Base-by-base conservation (phyloP, 257 asterid species). In the Solanum chilense region DNA sequence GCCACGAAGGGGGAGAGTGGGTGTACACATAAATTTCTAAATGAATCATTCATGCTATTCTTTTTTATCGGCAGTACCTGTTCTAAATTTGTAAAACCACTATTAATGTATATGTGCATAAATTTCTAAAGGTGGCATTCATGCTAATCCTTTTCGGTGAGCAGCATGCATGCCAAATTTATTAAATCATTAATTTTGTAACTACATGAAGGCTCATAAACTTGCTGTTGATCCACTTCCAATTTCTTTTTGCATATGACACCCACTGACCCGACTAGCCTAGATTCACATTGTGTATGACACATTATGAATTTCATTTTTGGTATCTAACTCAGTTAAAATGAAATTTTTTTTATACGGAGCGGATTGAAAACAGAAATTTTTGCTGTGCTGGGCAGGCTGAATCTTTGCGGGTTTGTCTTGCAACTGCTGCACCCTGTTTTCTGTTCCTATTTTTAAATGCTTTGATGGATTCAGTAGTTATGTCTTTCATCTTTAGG, bases 191-290 rank as follows among this genome's bases (percentile, higher is more conserved):
- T 20, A 73, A 20, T 73, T 73, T 35, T 73, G 27, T 20, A 37
- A 70, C 25, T 33, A 70, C 77, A 33, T 70, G 42, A 31, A 31
- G n/a, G n/a, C 77, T 35, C 29, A 5, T 92, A 89, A 95, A 35
- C 96, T 95, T 47, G 68, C 68, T 80, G 18, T 80, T 80, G 68
- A 16, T 80, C 44, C 69, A 12, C 85, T 80, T 80, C 85, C 45
- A 29, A 20, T 49, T 80, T 80, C 85, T 80, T 80, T 62, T 62
- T 31, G 70, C 27, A 62, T 62, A 23, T 62, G 29, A 62, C 31
- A 62, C 15, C 70, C 31, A 4, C 70, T 62, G 4, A 62, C 31
- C 70, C 16, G 31, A 2, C 70, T 62, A 10, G 15, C 31, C 70
- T 23, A 62, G 29, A 62, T 62, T 62, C 70, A 62, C 70, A 11